Evolutionary conservation across 495 filamentous ascomycete genomes (phyloP).

Genomic region (Penicillium longicatenatum): DNA sequence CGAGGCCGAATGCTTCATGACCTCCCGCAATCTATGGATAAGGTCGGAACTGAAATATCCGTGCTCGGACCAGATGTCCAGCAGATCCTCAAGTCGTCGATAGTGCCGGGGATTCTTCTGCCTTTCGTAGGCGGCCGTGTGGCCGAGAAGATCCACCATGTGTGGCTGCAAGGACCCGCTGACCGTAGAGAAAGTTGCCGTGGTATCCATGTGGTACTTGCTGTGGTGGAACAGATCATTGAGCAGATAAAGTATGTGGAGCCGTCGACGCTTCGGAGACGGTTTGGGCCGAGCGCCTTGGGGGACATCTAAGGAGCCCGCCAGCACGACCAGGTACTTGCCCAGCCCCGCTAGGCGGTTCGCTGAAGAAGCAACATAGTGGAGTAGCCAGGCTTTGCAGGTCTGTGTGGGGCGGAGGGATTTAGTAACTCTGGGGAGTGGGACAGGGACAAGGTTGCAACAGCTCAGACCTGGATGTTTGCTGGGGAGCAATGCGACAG

Average conservation of each 20-base stretch:
- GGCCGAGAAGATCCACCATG: conserved; percentile 62
- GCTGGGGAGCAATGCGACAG: conserved; percentile 72
- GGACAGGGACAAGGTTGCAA: conserved; percentile 31
- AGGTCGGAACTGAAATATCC: conserved; percentile 64
- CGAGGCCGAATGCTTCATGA: conserved; percentile 50
- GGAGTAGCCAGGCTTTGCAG: conserved; percentile 84
- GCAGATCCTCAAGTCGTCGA: conserved; percentile 61
- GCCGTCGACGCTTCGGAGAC: conserved; percentile 66
- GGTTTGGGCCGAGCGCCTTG: conserved; percentile 32
- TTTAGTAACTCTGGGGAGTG: conserved; percentile 43
- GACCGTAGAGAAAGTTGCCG: conserved; percentile 51
- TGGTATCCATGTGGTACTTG: conserved; percentile 56
- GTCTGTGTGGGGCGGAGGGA: conserved; percentile 58
- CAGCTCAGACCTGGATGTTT: conserved; percentile 93
- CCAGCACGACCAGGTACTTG: conserved; percentile 74
- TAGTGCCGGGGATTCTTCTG: conserved; percentile 66
- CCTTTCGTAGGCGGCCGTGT: conserved; percentile 60
- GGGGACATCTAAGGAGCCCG: conserved; percentile 55
- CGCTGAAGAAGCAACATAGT: conserved; percentile 67
- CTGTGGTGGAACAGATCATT: conserved; percentile 83
- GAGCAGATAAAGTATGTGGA: conserved; percentile 81
- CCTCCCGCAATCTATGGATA: conserved; percentile 60
- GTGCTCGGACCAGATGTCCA: conserved; percentile 73
- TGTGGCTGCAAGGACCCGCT: conserved; percentile 60
- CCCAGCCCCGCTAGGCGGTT: conserved; percentile 66